These are phyloP conservation scores for Eutrema yunnanense DNA, from an alignment of 345 rosid species.

Conservation along the genomic window DNA sequence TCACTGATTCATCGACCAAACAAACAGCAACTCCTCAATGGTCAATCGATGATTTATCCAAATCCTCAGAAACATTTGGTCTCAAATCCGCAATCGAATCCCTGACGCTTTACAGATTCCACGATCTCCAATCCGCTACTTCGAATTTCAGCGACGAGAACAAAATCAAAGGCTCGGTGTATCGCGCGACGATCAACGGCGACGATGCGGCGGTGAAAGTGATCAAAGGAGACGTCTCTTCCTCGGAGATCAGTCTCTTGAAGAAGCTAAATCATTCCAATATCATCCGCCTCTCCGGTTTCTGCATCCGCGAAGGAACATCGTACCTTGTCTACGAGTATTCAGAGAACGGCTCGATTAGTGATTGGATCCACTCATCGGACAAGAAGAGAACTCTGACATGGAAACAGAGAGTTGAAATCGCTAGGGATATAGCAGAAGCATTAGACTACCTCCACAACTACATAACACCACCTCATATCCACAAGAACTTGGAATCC, in stretches of 20 bases:
- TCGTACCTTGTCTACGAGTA: constrained; percentile 80
- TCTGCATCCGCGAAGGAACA: constrained; percentile 65
- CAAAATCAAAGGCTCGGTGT: constrained; percentile 63
- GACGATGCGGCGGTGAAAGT: constrained; percentile 78
- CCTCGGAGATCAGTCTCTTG: constrained; percentile 62
- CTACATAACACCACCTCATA: constrained; percentile 65
- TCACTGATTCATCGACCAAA: constrained; percentile 32
- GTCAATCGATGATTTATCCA: constrained; percentile 38
- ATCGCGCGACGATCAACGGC: constrained; percentile 56
- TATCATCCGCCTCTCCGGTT: constrained; percentile 80
- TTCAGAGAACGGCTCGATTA: constrained; percentile 60
- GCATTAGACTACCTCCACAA: constrained; percentile 77
- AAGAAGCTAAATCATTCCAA: constrained; percentile 76
- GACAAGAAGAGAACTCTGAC: constrained; percentile 33
- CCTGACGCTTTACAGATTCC: constrained; percentile 52
- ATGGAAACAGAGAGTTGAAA: constrained; percentile 86
- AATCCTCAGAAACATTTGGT: constrained; percentile 28
- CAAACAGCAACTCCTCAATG: constrained; percentile 27
- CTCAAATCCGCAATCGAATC: constrained; percentile 52
- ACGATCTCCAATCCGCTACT: constrained; percentile 58
- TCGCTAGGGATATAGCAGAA: constrained; percentile 64
- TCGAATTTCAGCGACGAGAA: constrained; percentile 48
- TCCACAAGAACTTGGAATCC: constrained; percentile 81
- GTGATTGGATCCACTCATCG: constrained; percentile 53
- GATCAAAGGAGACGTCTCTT: constrained; percentile 70